Evolutionary conservation across 1,139 yeast genomes (phyloP), one percentile per base, ranked within the genome.

Genomic region (Magnusiomyces tetraspermus): DNA sequence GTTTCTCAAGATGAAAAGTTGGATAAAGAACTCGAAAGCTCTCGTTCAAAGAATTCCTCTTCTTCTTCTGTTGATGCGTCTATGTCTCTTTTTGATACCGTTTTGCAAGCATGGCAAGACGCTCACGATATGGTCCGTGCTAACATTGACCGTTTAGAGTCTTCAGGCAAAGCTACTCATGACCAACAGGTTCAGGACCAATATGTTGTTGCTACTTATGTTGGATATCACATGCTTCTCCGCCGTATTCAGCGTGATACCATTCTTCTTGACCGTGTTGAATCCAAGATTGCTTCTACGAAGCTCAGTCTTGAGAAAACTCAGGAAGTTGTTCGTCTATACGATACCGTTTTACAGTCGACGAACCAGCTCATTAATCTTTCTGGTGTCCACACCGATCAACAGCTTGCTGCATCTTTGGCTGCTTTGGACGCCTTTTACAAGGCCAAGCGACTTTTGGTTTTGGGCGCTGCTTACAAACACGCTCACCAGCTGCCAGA

Each of bases 381-480:
- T 52, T 96, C 97, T 0, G 97, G 97, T 74, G 95, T 90, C 23
- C 82, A 84, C 63, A 85, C 86, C 55, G 96, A 88, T 63, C 94
- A 85, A 53, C 83, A 77, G 36, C 73, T 90, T 53, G 66, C 71
- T 57, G 68, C 70, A 19, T 78, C 85, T 13, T 71, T 89, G 53
- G 77, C 74, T 22, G 64, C 74, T 19, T 67, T 84, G 61, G 70
- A 70, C 37, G 62, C 63, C n/a, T 84, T 70, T 60, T 83, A 73
- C 63, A 60, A 63, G 21, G 70, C 76, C 38, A 61, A 69, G 55
- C 79, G 80, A 60, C 64, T 73, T 13, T 62, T 69, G 22, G 65
- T 72, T 26, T 66, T 84, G 28, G 80, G 84, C 0, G 70, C 74
- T 24, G 73, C 79, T 1, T 82, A 78, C 59, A 68, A 76, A 51